phyloP scores from a whole-genome alignment of 306 rosid genomes.

The Elaeagnus macrophylla region DNA sequence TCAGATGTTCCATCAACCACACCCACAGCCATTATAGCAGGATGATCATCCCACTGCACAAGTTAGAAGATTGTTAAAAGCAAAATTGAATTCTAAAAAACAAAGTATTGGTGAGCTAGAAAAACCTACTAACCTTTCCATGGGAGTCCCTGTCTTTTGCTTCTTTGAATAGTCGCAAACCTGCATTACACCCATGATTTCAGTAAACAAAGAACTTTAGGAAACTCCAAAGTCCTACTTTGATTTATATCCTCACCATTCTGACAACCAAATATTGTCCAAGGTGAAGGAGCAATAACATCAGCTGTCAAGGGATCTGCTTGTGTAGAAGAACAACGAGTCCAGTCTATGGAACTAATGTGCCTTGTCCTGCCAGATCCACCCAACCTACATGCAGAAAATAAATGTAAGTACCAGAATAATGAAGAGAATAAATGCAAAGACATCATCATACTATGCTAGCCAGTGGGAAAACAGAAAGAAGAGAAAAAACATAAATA shows the following conservation, averaged over 20 bases:
- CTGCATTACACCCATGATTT: conserved; percentile 4
- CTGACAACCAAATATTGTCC: conserved; percentile 91
- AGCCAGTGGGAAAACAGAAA: not conserved
- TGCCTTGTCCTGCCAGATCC: conserved; percentile 21
- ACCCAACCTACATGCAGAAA: conserved; percentile 12
- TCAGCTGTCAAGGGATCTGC: conserved; percentile 64
- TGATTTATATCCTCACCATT: conserved; percentile 44
- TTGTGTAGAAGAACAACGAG: conserved; percentile 34
- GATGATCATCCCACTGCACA: conserved; percentile 80
- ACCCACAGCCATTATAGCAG: conserved; percentile 92
- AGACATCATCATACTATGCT: not conserved
- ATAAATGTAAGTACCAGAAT: conserved; percentile 2
- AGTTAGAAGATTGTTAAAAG: conserved; percentile 10
- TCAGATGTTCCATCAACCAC: conserved; percentile 80
- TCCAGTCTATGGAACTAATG: conserved; percentile 42
- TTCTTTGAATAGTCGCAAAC: conserved; percentile 75
- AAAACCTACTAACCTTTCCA: conserved; percentile 46
- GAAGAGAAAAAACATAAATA: not conserved
- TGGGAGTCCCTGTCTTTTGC: conserved; percentile 54
- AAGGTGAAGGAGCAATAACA: conserved; percentile 77
- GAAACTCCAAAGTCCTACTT: conserved; percentile 3
- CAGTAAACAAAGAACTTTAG: not conserved
- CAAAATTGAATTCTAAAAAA: too few species aligned
- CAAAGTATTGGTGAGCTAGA: conserved; percentile 15
- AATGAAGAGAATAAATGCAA: not conserved